Evolutionary conservation across 768 basidiomycete species (phyloP).

Genomic region (Crassisporium funariophilum): DNA sequence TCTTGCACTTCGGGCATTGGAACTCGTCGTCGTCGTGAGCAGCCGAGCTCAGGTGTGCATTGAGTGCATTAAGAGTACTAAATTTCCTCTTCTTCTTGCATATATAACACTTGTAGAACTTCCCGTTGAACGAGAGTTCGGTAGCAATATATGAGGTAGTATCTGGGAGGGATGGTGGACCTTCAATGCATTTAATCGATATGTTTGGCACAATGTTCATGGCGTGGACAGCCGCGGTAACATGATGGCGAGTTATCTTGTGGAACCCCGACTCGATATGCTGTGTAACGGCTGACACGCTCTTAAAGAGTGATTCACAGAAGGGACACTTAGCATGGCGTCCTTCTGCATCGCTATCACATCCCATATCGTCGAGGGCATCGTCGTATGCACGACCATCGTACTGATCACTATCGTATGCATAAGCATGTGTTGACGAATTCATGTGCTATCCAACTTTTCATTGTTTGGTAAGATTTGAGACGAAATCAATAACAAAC

Average conservation of each 20-base stretch:
- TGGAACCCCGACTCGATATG: conserved; percentile 43
- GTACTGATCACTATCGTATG: too few relatives aligned
- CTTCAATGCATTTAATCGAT: conserved; percentile 31
- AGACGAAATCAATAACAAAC: too few relatives aligned
- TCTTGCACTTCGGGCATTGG: conserved; percentile 43
- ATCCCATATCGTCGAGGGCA: too few relatives aligned
- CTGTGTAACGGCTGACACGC: conserved; percentile 34
- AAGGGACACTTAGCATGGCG: conserved; percentile 37
- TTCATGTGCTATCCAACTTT: too few relatives aligned
- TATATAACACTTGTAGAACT: conserved; percentile 40
- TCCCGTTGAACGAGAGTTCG: conserved; percentile 38
- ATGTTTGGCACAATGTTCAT: conserved; percentile 35
- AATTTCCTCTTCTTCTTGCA: conserved; percentile 39
- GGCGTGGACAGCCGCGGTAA: conserved; percentile 35
- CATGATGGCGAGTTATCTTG: conserved; percentile 34
- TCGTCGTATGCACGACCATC: too few relatives aligned
- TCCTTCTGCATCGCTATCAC: too few relatives aligned
- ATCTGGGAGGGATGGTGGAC: conserved; percentile 5
- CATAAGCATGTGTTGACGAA: too few relatives aligned
- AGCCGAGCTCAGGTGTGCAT: conserved; percentile 37
- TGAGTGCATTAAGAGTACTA: conserved; percentile 28
- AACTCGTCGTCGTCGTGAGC: conserved; percentile 41
- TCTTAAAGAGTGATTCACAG: conserved; percentile 32
- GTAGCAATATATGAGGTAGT: conserved; percentile 29
- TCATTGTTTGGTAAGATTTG: too few relatives aligned